Percentiles rank a stretch among this genome's conserved stretches.
These are phyloP conservation scores for Coprinopsis sp. DNA, from an alignment of 768 basidiomycete species.

Conservation along the genomic window DNA sequence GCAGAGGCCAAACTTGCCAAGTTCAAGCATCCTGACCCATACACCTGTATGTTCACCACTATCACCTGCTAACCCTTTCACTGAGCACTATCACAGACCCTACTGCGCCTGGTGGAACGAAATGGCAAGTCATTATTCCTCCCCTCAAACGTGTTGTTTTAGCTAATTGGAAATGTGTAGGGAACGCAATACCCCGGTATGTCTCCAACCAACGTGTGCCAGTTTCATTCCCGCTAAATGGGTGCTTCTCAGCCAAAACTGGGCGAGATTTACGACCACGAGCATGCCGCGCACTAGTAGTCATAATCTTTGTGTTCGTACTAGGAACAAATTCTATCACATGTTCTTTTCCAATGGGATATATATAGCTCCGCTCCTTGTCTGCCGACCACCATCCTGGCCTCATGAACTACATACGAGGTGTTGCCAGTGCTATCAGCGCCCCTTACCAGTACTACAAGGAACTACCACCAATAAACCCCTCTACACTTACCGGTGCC, in stretches of 20 bases:
- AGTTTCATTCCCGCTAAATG: conserved; percentile 3
- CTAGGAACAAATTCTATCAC: conserved; percentile 3
- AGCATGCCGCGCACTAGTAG: conserved; percentile 30
- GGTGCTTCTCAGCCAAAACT: conserved; percentile 47
- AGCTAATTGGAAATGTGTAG: conserved; percentile 25
- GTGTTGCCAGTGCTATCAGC: conserved; percentile 70
- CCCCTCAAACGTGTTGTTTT: background rate
- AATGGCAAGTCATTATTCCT: conserved; percentile 62
- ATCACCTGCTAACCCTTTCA: conserved; percentile 9
- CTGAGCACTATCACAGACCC: conserved; percentile 48
- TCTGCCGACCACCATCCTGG: background rate
- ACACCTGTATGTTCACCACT: conserved; percentile 64
- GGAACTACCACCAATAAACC: conserved; percentile 82
- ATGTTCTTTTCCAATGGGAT: background rate
- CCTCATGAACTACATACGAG: conserved; percentile 82
- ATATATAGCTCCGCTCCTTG: conserved; percentile 4
- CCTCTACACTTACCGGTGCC: conserved; percentile 94
- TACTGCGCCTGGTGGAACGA: conserved; percentile 85
- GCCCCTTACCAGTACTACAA: conserved; percentile 89
- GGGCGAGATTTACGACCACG: conserved; percentile 64
- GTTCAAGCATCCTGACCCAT: conserved; percentile 85
- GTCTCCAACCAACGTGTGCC: conserved; percentile 23
- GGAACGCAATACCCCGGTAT: conserved; percentile 81
- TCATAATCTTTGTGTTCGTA: conserved; percentile 27
- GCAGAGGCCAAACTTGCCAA: conserved; percentile 72